Evolutionary conservation across 2,329 filamentous ascomycete species (phyloP).

Genomic region (Lachnellula occidentalis): DNA sequence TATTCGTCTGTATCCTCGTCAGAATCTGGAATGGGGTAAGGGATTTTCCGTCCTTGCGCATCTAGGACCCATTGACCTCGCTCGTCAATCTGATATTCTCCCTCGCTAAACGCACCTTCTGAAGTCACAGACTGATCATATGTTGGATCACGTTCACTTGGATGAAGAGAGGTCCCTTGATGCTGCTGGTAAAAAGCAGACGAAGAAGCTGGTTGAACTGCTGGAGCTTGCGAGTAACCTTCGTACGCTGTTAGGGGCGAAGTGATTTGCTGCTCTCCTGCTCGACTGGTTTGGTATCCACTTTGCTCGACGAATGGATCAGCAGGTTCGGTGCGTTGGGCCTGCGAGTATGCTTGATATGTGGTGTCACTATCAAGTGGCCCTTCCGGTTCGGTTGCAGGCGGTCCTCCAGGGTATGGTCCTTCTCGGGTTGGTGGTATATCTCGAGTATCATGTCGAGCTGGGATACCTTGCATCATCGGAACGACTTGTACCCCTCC

Average conservation of each 20-base stretch:
- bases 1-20: slow-evolving; percentile 52
- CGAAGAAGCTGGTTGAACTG: slow-evolving; percentile 37
- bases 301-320: slow-evolving; percentile 56
- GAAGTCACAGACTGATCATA: slow-evolving; percentile 37
- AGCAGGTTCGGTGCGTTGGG: slow-evolving; percentile 49
- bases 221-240: slow-evolving; percentile 39
- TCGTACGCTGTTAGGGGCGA: slow-evolving; percentile 26
- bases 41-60: slow-evolving; percentile 54
- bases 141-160: slow-evolving; percentile 38
- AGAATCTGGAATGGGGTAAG: slow-evolving; percentile 41
- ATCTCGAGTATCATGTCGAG: slow-evolving; percentile 42
- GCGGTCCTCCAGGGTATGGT: slow-evolving; percentile 34
- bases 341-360: slow-evolving; percentile 26
- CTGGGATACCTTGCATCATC: slow-evolving; percentile 68
- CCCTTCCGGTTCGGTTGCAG: slow-evolving; percentile 18
- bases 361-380: slow-evolving; percentile 20
- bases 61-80: slow-evolving; percentile 58
- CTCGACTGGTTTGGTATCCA: slow-evolving; percentile 24
- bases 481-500: slow-evolving; percentile 94
- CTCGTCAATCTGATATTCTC: slow-evolving; percentile 64
- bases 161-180: slow-evolving; percentile 27
- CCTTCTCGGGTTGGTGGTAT: slow-evolving; percentile 42
- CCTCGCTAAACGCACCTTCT: slow-evolving; percentile 61
- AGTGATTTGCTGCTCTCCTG: slow-evolving; percentile 8
- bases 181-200: slow-evolving; percentile 42